These are phyloP conservation scores for Posidonia australis DNA, from an alignment of 106 monocot species.

Conservation along the genomic window DNA sequence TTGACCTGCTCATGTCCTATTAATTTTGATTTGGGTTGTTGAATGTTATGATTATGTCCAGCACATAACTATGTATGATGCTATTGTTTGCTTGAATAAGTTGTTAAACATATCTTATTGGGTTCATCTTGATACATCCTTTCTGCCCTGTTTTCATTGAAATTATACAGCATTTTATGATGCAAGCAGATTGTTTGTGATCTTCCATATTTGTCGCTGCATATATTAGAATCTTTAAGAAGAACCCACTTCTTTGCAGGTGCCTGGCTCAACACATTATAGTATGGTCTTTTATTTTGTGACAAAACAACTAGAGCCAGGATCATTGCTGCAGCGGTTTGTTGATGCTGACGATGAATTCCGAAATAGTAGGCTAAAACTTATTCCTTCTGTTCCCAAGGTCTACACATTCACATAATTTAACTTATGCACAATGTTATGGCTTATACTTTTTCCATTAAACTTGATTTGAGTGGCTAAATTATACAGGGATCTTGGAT, in stretches of 20 bases:
- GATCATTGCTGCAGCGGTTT: conserved; percentile 75
- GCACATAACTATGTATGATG: too few relatives aligned
- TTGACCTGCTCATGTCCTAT: too few relatives aligned
- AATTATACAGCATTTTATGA: too few relatives aligned
- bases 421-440: not conserved
- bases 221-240: not conserved
- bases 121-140: too few relatives aligned
- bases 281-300: conserved; percentile 98
- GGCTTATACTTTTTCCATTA: not conserved
- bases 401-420: conserved; percentile 15
- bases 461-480: not conserved
- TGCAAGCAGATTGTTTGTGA: not conserved
- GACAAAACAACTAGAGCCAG: conserved; percentile 39
- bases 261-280: conserved; percentile 83
- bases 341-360: conserved; percentile 97
- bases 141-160: too few relatives aligned
- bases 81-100: too few relatives aligned
- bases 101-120: too few relatives aligned
- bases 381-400: conserved; percentile 94
- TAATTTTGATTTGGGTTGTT: too few relatives aligned
- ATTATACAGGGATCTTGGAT: conserved; percentile 90
- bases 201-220: not conserved
- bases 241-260: conserved; percentile 23
- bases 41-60: too few relatives aligned
- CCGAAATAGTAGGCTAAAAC: conserved; percentile 88